Conservation (phyloP, 441 rosid species). For the Codiaeum variegatum region DNA sequence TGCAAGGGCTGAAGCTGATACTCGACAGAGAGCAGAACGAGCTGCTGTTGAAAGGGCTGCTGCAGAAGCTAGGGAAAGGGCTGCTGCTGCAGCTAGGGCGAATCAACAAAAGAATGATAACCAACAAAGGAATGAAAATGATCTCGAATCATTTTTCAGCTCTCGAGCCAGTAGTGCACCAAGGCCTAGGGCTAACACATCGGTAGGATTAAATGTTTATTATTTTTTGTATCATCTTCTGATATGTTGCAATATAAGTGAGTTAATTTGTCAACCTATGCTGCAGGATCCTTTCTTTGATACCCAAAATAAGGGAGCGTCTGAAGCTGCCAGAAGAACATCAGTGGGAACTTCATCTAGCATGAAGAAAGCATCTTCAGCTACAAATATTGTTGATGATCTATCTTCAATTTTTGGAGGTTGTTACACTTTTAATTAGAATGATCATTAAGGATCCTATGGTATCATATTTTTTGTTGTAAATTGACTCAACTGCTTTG, state of each 20-base stretch:
- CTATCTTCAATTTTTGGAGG: constrained; percentile 89
- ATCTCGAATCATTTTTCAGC: constrained; percentile 78
- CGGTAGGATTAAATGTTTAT: constrained; percentile 43
- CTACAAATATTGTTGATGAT: constrained; percentile 73
- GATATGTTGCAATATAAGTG: constrained; percentile 1
- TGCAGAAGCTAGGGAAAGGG: constrained; percentile 53
- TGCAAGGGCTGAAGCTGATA: constrained; percentile 42
- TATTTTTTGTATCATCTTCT: constrained; percentile 12
- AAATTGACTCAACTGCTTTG: constrained; percentile 26
- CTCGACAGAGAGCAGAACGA: constrained; percentile 49
- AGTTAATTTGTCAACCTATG: constrained; percentile 25
- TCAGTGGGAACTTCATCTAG: constrained; percentile 56
- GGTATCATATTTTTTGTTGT: not conserved
- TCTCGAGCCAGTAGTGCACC: constrained; percentile 82
- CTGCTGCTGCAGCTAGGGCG: constrained; percentile 77
- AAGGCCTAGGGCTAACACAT: constrained; percentile 62
- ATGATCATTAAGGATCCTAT: constrained; percentile 1
- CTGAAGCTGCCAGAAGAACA: constrained; percentile 51
- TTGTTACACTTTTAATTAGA: constrained; percentile 20
- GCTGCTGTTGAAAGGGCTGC: constrained; percentile 54
- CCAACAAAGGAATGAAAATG: constrained; percentile 59
- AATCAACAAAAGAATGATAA: constrained; percentile 57
- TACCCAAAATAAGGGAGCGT: constrained; percentile 58
- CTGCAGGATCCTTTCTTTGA: constrained; percentile 74
- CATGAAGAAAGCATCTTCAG: constrained; percentile 78